These are phyloP conservation scores for Rhododendron henanense DNA, from an alignment of 148 eudicot species.

Conservation along the genomic window DNA sequence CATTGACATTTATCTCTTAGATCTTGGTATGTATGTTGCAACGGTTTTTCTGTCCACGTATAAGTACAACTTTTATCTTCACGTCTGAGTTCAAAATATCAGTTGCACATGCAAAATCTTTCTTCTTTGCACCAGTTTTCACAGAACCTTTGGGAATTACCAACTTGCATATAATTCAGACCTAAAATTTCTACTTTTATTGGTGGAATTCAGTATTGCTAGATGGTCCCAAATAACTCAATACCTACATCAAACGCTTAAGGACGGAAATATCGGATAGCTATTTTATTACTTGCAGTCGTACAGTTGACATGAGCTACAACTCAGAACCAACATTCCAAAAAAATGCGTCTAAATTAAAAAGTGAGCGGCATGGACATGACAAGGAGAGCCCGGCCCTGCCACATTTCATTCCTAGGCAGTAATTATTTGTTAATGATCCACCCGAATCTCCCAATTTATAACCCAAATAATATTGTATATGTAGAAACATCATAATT, in stretches of 20 bases:
- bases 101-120: background rate
- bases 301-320: background rate
- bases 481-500: background rate
- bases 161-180: background rate
- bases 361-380: background rate
- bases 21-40: background rate
- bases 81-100: background rate
- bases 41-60: background rate
- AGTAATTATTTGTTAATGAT: background rate
- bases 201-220: background rate
- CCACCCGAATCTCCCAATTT: background rate
- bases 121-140: conserved; percentile 2
- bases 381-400: background rate
- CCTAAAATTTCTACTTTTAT: background rate
- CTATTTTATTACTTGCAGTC: background rate
- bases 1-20: background rate
- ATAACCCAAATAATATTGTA: background rate
- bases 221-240: background rate
- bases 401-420: background rate
- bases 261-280: background rate
- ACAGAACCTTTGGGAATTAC: background rate
- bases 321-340: background rate
- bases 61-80: background rate
- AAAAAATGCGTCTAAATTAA: background rate
- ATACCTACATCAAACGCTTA: background rate